Evolutionary conservation across 306 rosid species (phyloP).

Genomic region (Rosa persica): DNA sequence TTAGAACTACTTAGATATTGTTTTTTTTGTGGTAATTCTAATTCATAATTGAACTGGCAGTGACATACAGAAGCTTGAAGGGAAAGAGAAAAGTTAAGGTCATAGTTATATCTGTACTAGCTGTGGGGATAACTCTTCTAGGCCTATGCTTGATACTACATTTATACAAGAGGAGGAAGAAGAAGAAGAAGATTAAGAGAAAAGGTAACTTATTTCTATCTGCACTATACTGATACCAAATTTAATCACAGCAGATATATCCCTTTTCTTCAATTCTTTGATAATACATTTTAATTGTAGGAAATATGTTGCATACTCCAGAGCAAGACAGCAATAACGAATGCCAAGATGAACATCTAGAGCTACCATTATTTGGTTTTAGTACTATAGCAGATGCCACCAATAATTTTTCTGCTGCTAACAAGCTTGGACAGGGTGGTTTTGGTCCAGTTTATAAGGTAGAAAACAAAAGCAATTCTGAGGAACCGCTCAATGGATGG

Average conservation of each 20-base stretch:
- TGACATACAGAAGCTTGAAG: conserved; percentile 1
- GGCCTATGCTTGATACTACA: conserved; percentile 4
- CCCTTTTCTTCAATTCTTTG: neutral
- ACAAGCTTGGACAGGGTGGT: conserved; percentile 36
- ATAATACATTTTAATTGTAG: conserved; percentile 4
- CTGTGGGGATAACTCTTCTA: conserved; percentile 2
- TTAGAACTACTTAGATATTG: neutral
- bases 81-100: conserved; percentile 1
- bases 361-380: conserved; percentile 15
- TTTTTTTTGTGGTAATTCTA: neutral
- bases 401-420: conserved; percentile 28
- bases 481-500: neutral
- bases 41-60: conserved; percentile 1
- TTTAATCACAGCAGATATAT: neutral
- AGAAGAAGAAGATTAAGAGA: conserved; percentile 1
- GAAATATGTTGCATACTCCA: conserved; percentile 7
- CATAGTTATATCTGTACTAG: conserved; percentile 1
- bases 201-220: conserved; percentile 14
- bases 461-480: neutral
- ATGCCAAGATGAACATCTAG: conserved; percentile 6
- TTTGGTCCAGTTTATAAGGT: conserved; percentile 37
- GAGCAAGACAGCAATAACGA: conserved; percentile 5
- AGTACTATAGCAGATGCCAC: conserved; percentile 24
- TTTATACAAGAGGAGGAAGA: conserved; percentile 9
- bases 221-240: neutral